Evolutionary conservation across 2,329 filamentous ascomycete species (phyloP), one percentile per base, ranked within the genome.

Genomic region (Paraphaeosphaeria sporulosa): DNA sequence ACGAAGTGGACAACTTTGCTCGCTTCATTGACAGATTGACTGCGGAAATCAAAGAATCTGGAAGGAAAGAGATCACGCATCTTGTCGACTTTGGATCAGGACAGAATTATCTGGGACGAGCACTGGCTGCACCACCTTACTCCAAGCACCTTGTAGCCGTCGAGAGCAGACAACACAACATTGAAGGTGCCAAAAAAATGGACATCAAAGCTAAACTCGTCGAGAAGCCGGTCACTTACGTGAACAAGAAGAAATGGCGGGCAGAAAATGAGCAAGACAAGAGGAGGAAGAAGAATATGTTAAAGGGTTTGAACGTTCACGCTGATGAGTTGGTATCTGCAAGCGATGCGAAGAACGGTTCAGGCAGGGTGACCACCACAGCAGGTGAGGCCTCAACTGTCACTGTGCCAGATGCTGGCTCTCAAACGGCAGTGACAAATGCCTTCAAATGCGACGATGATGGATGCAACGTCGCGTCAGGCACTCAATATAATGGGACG

Each of bases 61-160:
- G 66, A 12, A 73, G 57, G 68, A 78, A 58, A 9, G 72, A 75
- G 7, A 89, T 97, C 61, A 92, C 93, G 0, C 94, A 98, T 79
- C 88, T 97, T 60, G 90, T 98, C 51, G 95, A 99, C 79, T 97
- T 98, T 77, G 95, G 95, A 30, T 97, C 93, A 55, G 95, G 95
- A 0, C 94, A 98, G 76, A 98, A 97, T 73, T 99, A 99, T 72
- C 87, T 99, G 3, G 94, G 95, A 0, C 86, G 95, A 48, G 91
- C 92, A 1, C 83, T 99, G 59, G 94, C 94, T 15, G 93, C 90
- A 63, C 84, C 89, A 56, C 93, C 94, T 0, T 97, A 96, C 79
- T 92, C 94, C 71, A 89, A 89, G 70, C 88, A 93, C 66, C 90
- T 98, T 46, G 88, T 98, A 57, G 95, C 94, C 1, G 93, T 99